Percentiles rank a stretch among this genome's conserved stretches.
These are phyloP conservation scores for Garcileccinum viscosum DNA, from an alignment of 1,284 basidiomycete species.

Conservation along the genomic window DNA sequence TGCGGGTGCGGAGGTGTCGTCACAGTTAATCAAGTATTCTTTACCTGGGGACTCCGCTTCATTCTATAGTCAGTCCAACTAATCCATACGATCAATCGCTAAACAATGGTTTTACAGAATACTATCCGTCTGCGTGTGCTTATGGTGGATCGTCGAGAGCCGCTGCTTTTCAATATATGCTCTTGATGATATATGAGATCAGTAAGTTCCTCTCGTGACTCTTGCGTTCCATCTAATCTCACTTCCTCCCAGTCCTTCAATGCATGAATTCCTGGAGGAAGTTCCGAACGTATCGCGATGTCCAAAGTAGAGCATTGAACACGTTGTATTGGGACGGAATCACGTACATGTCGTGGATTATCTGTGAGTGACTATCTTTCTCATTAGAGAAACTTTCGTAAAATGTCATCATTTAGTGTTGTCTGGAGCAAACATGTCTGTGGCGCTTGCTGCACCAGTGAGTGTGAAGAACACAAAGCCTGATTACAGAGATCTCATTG, in stretches of 20 bases:
- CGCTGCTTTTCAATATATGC: conserved; percentile 17
- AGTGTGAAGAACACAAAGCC: not conserved
- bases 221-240: not conserved
- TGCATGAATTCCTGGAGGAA: conserved; percentile 34
- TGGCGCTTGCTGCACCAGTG: not conserved
- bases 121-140: conserved; percentile 24
- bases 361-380: not conserved
- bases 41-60: not conserved
- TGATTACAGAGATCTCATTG: not conserved
- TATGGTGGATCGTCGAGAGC: conserved; percentile 23
- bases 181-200: conserved; percentile 34
- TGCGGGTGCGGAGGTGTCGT: not conserved
- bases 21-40: not conserved
- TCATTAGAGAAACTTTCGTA: not conserved
- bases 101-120: conserved; percentile 17
- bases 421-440: conserved; percentile 25
- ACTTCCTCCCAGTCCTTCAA: conserved; percentile 29
- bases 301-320: conserved; percentile 22
- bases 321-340: not conserved
- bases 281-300: conserved; percentile 28
- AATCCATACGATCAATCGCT: not conserved
- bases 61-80: conserved; percentile 29
- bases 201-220: conserved; percentile 16
- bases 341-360: not conserved
- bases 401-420: conserved; percentile 18